phyloP scores from a whole-genome alignment of 2,329 filamentous ascomycete genomes.

The Sporothrix globosa region DNA sequence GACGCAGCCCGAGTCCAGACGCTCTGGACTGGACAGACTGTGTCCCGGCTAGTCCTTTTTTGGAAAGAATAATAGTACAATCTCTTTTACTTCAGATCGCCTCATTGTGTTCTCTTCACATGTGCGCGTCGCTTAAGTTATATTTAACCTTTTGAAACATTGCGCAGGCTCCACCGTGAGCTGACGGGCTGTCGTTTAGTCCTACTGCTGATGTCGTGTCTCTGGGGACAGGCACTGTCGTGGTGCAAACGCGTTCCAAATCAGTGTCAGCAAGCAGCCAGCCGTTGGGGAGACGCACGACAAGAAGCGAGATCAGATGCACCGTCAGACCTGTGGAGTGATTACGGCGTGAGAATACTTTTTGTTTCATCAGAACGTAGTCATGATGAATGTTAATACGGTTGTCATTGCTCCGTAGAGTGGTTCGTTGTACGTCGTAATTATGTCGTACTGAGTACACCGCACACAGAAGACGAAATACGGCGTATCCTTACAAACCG shows the following conservation, averaged over 20 bases:
- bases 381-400: background rate
- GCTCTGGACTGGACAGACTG: background rate
- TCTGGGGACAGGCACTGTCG: no score
- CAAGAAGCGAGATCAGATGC: background rate
- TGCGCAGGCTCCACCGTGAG: background rate
- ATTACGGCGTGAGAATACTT: no score
- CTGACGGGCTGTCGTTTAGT: background rate
- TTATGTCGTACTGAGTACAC: no score
- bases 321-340: background rate
- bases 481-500: no score
- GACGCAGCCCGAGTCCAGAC: no score
- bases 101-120: background rate
- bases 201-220: background rate
- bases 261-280: background rate
- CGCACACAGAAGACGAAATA: no score
- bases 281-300: background rate
- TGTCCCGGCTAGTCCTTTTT: no score
- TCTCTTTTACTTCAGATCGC: background rate
- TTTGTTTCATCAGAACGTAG: background rate
- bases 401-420: no score
- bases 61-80: background rate
- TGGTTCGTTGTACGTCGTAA: no score
- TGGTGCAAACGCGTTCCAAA: background rate
- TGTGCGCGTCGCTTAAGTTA: background rate
- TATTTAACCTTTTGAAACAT: background rate